Conservation (phyloP, 306 rosid species). For the Glycyrrhiza uralensis region DNA sequence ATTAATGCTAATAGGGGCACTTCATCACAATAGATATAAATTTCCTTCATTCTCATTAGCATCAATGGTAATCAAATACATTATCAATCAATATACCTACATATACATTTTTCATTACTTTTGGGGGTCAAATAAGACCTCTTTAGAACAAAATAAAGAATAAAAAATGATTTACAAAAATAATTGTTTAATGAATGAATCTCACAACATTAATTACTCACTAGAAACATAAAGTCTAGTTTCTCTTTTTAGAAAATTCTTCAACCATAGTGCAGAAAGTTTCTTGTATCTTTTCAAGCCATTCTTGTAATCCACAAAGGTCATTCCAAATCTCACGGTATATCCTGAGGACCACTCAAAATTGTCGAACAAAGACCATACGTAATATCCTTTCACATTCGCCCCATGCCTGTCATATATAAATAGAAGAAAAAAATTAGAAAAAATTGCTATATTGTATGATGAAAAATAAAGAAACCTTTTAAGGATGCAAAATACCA, state of each 20-base stretch:
- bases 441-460: too few species aligned
- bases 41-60: neutral
- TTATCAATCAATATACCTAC: neutral
- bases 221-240: neutral
- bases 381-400: conserved; percentile 55
- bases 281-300: conserved; percentile 42
- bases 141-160: neutral
- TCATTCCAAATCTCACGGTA: conserved; percentile 45
- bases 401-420: conserved; percentile 39
- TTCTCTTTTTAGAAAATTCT: conserved; percentile 34
- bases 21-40: too few species aligned
- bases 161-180: neutral
- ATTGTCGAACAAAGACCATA: conserved; percentile 63
- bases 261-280: conserved; percentile 49
- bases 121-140: neutral
- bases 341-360: conserved; percentile 60
- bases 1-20: too few species aligned
- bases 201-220: neutral
- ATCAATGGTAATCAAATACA: neutral
- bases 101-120: neutral
- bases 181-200: neutral
- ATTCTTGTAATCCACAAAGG: conserved; percentile 45
- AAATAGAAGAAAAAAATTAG: neutral
- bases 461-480: neutral
- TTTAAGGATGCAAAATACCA: neutral